Percentiles rank a stretch among this genome's conserved stretches.
Evolutionary conservation across 371 early-diverging fungal species (phyloP).

Genomic region (Haplosporangium sp.): DNA sequence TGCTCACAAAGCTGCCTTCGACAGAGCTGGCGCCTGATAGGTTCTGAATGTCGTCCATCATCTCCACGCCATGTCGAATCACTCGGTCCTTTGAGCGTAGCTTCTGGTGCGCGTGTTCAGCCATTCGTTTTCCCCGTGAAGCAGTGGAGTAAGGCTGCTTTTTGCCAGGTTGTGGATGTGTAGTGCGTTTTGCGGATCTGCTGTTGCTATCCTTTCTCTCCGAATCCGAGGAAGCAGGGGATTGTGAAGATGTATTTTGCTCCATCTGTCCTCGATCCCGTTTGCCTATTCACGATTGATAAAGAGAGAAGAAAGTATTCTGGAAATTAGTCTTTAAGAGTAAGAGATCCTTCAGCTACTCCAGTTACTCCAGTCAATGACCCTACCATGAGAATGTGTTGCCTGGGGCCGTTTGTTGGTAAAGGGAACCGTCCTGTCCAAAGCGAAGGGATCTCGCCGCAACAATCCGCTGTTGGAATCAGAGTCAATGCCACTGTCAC

Average conservation of each 20-base stretch:
- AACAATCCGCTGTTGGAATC: constrained; percentile 38
- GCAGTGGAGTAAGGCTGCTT: constrained; percentile 44
- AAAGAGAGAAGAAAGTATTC: neutral
- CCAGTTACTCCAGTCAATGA: neutral
- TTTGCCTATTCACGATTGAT: constrained; percentile 19
- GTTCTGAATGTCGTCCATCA: constrained; percentile 16
- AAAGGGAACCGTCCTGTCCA: constrained; percentile 1
- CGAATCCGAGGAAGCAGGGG: constrained; percentile 37
- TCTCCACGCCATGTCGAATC: neutral
- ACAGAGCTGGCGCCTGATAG: constrained; percentile 39
- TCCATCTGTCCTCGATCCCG: constrained; percentile 21
- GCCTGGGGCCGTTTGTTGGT: constrained; percentile 19
- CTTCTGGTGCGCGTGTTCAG: constrained; percentile 11
- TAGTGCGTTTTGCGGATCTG: constrained; percentile 3
- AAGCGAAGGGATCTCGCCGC: constrained; percentile 13
- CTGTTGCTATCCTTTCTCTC: constrained; percentile 13
- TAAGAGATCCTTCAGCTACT: neutral
- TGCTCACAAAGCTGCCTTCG: constrained; percentile 45
- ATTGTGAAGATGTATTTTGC: constrained; percentile 12
- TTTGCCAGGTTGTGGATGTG: constrained; percentile 13
- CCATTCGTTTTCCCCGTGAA: constrained; percentile 36
- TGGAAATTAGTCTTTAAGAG: neutral
- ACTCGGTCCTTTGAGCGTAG: constrained; percentile 5
- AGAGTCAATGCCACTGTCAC: constrained; percentile 51
- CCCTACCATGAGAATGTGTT: constrained; percentile 23